Percentiles rank a stretch among this genome's conserved stretches.
Evolutionary conservation across 768 basidiomycete species (phyloP).

Genomic region (Xanthoconium purpureum): DNA sequence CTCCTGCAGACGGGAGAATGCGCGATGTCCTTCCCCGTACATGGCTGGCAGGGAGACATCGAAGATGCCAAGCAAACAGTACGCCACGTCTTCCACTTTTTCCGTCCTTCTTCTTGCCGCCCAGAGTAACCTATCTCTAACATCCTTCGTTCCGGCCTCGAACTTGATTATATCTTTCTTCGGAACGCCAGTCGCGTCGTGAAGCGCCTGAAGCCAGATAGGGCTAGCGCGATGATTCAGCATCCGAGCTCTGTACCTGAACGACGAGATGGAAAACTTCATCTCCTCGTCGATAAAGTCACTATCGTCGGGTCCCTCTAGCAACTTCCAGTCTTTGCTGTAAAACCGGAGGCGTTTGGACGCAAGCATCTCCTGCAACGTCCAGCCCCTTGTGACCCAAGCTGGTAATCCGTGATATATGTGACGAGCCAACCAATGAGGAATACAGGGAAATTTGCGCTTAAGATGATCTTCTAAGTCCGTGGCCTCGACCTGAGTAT

Average conservation of each 20-base stretch:
- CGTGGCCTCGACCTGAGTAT: constrained; percentile 22
- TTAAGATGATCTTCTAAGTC: constrained; percentile 11
- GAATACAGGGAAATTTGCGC: neutral
- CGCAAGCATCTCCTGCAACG: constrained; percentile 28
- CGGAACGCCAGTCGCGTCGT: constrained; percentile 15
- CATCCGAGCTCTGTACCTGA: constrained; percentile 18
- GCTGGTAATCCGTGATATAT: constrained; percentile 8
- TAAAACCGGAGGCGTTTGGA: constrained; percentile 29
- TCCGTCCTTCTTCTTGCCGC: constrained; percentile 27
- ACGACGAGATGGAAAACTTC: constrained; percentile 11
- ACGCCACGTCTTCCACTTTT: constrained; percentile 29
- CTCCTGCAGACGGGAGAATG: constrained; percentile 29
- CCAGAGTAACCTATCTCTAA: constrained; percentile 25
- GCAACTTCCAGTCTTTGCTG: constrained; percentile 22
- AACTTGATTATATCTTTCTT: constrained; percentile 9
- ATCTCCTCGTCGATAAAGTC: constrained; percentile 11
- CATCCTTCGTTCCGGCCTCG: constrained; percentile 12
- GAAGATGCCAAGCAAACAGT: constrained; percentile 31
- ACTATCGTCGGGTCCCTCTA: constrained; percentile 21
- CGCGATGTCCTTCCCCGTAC: constrained; percentile 28
- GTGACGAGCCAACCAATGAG: neutral
- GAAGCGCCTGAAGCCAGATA: constrained; percentile 15
- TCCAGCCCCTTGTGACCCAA: constrained; percentile 28
- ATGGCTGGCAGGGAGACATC: constrained; percentile 25
- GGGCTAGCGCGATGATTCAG: constrained; percentile 16